Evolutionary conservation across 2,329 filamentous ascomycete genomes (phyloP).

Genomic region (Aspergillus luchuensis): DNA sequence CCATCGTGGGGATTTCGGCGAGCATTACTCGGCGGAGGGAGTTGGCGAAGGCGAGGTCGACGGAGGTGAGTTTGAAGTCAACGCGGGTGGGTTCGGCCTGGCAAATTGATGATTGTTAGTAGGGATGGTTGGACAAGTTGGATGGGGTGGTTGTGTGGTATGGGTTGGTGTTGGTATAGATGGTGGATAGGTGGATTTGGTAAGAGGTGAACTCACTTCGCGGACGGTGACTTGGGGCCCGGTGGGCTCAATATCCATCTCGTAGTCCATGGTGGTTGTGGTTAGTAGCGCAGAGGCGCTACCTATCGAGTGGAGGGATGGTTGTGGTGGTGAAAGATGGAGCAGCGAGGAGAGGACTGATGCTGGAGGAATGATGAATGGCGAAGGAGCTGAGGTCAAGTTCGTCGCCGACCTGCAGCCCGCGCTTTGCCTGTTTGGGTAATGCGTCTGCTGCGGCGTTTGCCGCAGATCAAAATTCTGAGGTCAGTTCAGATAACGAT

Average conservation of each 20-base stretch:
- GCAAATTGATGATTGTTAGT: neutral
- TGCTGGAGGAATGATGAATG: conserved; percentile 9
- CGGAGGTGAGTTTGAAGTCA: conserved; percentile 87
- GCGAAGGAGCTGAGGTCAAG: conserved; percentile 12
- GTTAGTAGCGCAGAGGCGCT: conserved; percentile 3
- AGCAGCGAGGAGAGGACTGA: conserved; percentile 5
- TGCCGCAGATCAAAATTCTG: neutral
- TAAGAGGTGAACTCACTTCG: conserved; percentile 37
- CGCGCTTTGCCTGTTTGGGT: conserved; percentile 28
- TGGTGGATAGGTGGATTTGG: neutral
- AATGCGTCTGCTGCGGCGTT: conserved; percentile 7
- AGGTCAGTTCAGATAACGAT: neutral
- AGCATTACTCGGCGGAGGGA: conserved; percentile 87
- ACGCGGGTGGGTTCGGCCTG: conserved; percentile 80
- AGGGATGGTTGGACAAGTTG: neutral
- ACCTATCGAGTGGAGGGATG: neutral
- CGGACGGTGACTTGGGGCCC: conserved; percentile 52
- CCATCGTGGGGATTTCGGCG: conserved; percentile 90
- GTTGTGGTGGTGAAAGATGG: conserved; percentile 8
- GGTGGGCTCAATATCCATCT: conserved; percentile 52
- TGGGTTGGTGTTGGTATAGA: neutral
- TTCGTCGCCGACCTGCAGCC: conserved; percentile 11
- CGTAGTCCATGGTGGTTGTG: conserved; percentile 44
- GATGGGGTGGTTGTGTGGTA: neutral
- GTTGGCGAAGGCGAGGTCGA: conserved; percentile 91